Base-by-base conservation (phyloP, 345 rosid species). In the Bruguiera gymnorhiza region DNA sequence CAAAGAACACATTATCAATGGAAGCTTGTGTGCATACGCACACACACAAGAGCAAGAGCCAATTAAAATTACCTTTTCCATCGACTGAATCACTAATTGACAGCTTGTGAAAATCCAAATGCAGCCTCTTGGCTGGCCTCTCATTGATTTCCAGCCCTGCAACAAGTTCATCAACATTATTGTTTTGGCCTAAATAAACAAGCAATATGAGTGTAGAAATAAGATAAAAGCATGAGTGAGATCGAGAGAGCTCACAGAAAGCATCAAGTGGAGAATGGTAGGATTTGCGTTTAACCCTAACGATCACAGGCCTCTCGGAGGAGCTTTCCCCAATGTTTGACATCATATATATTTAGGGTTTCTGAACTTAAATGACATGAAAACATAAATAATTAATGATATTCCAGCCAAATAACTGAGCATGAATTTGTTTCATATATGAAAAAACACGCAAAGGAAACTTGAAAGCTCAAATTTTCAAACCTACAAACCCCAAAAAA, bases 61-160 rank as follows among this genome's bases (percentile, higher is more conserved):
- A 51, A 62, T 32, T n/a, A 6, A 48, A 30, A 7, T n/a, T 66
- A 90, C 95, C 88, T 75, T 66, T 82, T 37, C 64, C 71, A 30
- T 59, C 36, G 13, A 66, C 60, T 52, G 88, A 78, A 64, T 76
- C 76, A 18, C 82, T 73, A 29, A 93, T 72, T 3, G 95, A 85
- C 9, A 93, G 54, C 68, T 83, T 84, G 65, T 78, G 80, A 24
- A 88, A 85, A 61, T 88, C 88, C 71, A 89, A 70, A 31, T 77
- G 66, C 0, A 85, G 76, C 20, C 87, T 85, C 82, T 93, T 93
- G 30, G 67, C 54, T 11, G 95, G 91, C 69, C 89, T 84, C 82
- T 90, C 97, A 60, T 85, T 86, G 72, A 90, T 87, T 84, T 93
- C 97, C 63, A 93, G 83, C 93, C 92, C 92, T 93, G 70, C 13